Evolutionary conservation across 2,329 filamentous ascomycete genomes (phyloP), one percentile per base, ranked within the genome.

Genomic region (Cordyceps cateniannulata): DNA sequence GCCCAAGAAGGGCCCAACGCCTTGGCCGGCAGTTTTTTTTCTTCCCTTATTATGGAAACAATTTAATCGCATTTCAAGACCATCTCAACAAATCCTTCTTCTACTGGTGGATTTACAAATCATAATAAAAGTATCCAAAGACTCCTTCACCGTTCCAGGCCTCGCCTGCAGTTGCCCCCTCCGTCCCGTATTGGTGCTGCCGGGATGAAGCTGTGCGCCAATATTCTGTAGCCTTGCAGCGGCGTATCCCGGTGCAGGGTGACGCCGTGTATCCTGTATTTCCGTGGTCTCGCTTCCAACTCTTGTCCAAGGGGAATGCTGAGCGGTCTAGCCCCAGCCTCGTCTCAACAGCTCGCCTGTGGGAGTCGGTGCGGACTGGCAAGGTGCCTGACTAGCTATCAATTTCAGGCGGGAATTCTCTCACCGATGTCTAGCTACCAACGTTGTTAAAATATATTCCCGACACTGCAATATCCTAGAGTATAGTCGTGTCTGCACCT

Each of bases 141-240:
- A 42, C 16, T 5, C 29, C 35, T 42, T 44, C n/a, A 18, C 24
- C 7, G 18, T 29, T 59, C 49, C 10, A 35, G 20, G 20, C 9
- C 48, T 35, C 38, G 57, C 63, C 51, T 60, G 60, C 65, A 50
- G n/a, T 16, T 45, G 38, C 38, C 52, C 29, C 24, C 24, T 25
- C 50, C 22, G 14, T 40, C 50, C 16, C 32, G 32, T 10, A 35
- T 35, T 14, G 32, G 32, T 35, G 4, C 32, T 35, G 6, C 12
- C 29, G 10, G 10, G n/a, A 12, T 3, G 20, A 8, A 35, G 29
- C 32, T 40, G 20, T 38, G 50, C 20, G 38, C 32, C 50, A 40
- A 40, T 53, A 53, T 53, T 66, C 58, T 16, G 12, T 20, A 40
- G 50, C 50, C 32, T 40, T 53, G 50, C 50, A 53, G 50, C 49